phyloP scores from a whole-genome alignment of 257 asterid genomes.

The Solanum rostratum region DNA sequence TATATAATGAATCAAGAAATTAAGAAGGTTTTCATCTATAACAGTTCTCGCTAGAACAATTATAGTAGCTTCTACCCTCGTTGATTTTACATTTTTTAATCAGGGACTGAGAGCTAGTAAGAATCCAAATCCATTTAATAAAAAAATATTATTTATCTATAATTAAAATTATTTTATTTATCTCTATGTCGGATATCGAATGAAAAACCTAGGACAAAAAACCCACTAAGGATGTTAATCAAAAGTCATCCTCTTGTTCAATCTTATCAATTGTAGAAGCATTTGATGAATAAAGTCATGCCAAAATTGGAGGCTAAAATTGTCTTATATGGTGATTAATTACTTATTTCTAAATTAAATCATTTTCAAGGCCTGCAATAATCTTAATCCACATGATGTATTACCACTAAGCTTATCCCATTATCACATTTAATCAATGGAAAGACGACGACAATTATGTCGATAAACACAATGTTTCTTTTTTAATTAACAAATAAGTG shows the following conservation, averaged over 20 bases:
- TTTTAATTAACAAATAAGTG: not conserved
- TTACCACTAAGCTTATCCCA: not conserved
- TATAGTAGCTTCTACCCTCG: not conserved
- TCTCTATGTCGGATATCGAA: not conserved
- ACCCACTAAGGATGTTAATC: not conserved
- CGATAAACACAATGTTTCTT: slow-evolving; percentile 16
- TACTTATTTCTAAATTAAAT: not conserved
- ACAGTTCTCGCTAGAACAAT: no score
- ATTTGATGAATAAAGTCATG: not conserved
- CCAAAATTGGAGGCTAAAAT: not conserved
- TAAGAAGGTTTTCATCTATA: no score
- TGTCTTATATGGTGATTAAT: not conserved
- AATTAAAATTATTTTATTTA: no score
- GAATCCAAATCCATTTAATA: no score
- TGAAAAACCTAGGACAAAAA: not conserved
- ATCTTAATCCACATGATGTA: not conserved
- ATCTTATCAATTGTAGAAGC: not conserved
- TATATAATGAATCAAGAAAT: no score
- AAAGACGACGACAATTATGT: slow-evolving; percentile 16
- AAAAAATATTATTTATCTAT: no score
- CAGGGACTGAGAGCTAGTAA: no score
- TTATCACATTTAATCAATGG: slow-evolving; percentile 2
- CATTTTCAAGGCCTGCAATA: not conserved
- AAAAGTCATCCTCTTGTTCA: not conserved
- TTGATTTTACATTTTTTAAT: not conserved